Conservation (phyloP, 306 rosid species). For the Ormosia emarginata region DNA sequence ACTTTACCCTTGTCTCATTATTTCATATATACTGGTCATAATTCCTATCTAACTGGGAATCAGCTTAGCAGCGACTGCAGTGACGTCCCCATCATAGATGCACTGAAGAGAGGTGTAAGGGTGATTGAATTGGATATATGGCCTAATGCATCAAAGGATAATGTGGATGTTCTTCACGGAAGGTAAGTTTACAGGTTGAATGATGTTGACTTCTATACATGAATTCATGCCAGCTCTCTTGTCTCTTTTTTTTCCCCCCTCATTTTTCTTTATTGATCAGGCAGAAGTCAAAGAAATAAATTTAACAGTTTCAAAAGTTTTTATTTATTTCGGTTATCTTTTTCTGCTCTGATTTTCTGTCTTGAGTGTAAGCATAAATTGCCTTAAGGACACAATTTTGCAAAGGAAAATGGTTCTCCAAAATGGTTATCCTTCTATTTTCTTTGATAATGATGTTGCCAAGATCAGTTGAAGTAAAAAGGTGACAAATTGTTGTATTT, state of each 20-base stretch:
- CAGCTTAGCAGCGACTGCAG: slow-evolving; percentile 98
- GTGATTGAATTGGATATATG: slow-evolving; percentile 94
- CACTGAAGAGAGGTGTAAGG: slow-evolving; percentile 81
- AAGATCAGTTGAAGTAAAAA: neutral
- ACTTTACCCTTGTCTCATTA: slow-evolving; percentile 85
- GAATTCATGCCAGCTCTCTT: neutral
- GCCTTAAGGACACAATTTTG: neutral
- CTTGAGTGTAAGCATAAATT: neutral
- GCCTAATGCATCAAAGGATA: slow-evolving; percentile 83
- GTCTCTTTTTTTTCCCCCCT: neutral
- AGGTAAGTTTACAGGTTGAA: slow-evolving; percentile 37
- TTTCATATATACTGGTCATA: slow-evolving; percentile 90
- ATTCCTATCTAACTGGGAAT: slow-evolving; percentile 93
- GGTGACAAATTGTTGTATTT: neutral
- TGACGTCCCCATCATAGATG: slow-evolving; percentile 72
- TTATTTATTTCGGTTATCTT: neutral
- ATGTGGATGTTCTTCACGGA: slow-evolving; percentile 94
- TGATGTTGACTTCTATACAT: neutral
- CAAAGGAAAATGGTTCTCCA: neutral
- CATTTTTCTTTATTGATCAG: neutral
- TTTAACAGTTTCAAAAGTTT: neutral
- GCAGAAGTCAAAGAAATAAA: neutral
- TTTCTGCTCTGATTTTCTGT: neutral
- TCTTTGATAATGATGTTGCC: neutral
- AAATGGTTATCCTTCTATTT: neutral